Conservation (phyloP, 2,329 filamentous ascomycete species). For the Arthroderma sp. region DNA sequence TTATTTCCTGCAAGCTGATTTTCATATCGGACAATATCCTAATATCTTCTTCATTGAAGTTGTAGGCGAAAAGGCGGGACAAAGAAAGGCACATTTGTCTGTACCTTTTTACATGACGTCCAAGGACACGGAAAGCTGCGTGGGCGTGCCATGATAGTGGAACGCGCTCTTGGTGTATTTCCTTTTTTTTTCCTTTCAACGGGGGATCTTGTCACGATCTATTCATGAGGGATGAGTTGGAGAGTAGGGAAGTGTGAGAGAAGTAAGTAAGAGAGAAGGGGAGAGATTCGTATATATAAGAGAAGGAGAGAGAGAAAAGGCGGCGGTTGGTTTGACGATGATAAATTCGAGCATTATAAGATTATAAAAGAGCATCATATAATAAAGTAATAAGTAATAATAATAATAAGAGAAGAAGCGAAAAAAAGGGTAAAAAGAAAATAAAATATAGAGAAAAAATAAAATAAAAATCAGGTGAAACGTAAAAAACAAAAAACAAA, state of each 20-base stretch:
- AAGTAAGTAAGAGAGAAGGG: constrained; percentile 2
- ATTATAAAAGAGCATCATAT: too few relatives aligned
- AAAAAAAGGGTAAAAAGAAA: neutral
- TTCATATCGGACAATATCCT: too few relatives aligned
- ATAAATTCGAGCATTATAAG: too few relatives aligned
- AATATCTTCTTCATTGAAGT: too few relatives aligned
- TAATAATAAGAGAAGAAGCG: constrained; percentile 1
- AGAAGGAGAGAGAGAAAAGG: too few relatives aligned
- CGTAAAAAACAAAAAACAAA: neutral
- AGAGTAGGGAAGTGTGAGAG: neutral
- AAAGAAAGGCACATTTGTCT: constrained; percentile 1
- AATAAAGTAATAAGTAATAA: neutral
- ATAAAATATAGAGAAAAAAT: constrained; percentile 2
- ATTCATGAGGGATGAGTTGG: neutral
- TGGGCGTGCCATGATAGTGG: constrained; percentile 25
- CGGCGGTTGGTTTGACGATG: too few relatives aligned
- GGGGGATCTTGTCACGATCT: too few relatives aligned
- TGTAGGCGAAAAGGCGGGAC: neutral
- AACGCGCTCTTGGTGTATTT: neutral
- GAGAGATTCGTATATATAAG: neutral
- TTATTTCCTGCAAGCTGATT: neutral
- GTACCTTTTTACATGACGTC: constrained; percentile 32
- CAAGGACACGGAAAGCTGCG: constrained; percentile 33
- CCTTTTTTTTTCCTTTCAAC: too few relatives aligned
- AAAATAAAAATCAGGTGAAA: constrained; percentile 1